Base-by-base conservation (phyloP, 805 yeast species). In the Saccharomycopsis sp. region DNA sequence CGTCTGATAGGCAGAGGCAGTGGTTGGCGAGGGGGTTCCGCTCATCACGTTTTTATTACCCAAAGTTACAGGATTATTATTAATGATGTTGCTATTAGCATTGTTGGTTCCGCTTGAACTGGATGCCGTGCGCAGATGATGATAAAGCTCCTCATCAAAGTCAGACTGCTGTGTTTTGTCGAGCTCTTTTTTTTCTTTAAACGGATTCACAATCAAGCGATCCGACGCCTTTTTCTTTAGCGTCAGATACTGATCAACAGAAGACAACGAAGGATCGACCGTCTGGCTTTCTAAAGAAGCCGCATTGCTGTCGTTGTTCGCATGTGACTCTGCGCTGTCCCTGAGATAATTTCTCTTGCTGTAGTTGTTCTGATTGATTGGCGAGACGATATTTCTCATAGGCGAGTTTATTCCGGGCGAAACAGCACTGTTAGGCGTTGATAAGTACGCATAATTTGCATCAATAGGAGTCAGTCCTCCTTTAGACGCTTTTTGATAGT, bases 21-120 rank as follows among this genome's bases (percentile, higher is more conserved):
- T 35, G 2, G 59, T 59, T 7, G 62, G 62, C 17, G 59, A 56
- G 14, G 61, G 61, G 5, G 62, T 55, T 2, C 58, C 62, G 3
- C 47, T 56, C 19, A 55, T 14, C 8, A 47, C 20, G 44, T 22
- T 44, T 34, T 58, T 58, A 20, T 23, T 55, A 17, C 52, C 19
- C 20, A 55, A n/a, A 5, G 50, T 5, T 9, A 56, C 35, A 19
- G 52, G 17, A 2, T 52, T 41, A 22, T 59, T 59, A 47, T 34
- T 56, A 22, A 20, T 49, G 24, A 8, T 20, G 15, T 14, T 19
- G 22, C 29, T 14, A 8, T 3, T 5, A 20, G 19, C 3, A 20
- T 14, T n/a, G n/a, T 19, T 20, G 24, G 22, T 49, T 3, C 29
- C 29, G 23, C 57, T 56, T 2, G 62, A 59, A 44, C 47, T 52